A percentile compares a stretch with the other conserved stretches of the same genome.
phyloP scores from a whole-genome alignment of 176 grass and related monocot genomes.

The Alopecurus myosuroides region DNA sequence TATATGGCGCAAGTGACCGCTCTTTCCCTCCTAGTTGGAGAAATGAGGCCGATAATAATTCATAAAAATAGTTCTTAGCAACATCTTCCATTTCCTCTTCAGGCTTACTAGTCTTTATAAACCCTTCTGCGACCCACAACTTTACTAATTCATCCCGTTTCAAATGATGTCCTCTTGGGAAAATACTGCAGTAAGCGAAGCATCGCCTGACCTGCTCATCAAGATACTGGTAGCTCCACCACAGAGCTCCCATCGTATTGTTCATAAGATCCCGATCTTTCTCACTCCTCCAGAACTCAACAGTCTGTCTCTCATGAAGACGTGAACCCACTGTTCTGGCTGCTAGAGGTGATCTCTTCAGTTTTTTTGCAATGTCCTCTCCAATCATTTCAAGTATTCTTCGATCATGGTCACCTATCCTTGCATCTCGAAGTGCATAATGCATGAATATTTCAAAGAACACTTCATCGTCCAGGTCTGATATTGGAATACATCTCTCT shows the following conservation, averaged over 20 bases:
- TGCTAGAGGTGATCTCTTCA: too few species aligned
- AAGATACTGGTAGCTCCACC: conserved; percentile 37
- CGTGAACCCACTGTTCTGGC: too few species aligned
- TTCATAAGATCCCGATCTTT: background rate
- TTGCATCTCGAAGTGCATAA: too few species aligned
- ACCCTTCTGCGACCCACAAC: conserved; percentile 43
- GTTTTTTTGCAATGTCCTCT: too few species aligned
- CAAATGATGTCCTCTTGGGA: background rate
- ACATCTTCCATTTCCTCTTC: conserved; percentile 20
- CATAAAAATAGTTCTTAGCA: background rate
- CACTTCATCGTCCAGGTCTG: too few species aligned
- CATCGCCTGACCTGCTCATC: conserved; percentile 13
- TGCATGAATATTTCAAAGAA: too few species aligned
- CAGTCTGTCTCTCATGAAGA: too few species aligned
- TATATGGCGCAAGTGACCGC: too few species aligned
- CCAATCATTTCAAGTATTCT: too few species aligned
- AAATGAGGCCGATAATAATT: conserved; percentile 26
- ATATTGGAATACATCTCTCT: too few species aligned
- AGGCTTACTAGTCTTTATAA: background rate
- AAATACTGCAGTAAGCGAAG: conserved; percentile 38
- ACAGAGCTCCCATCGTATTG: background rate
- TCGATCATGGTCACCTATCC: too few species aligned
- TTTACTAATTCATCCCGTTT: background rate
- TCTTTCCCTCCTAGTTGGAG: background rate
- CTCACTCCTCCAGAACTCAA: too few species aligned